Conservation (phyloP, 306 rosid species). For the Ziziphus jujuba region DNA sequence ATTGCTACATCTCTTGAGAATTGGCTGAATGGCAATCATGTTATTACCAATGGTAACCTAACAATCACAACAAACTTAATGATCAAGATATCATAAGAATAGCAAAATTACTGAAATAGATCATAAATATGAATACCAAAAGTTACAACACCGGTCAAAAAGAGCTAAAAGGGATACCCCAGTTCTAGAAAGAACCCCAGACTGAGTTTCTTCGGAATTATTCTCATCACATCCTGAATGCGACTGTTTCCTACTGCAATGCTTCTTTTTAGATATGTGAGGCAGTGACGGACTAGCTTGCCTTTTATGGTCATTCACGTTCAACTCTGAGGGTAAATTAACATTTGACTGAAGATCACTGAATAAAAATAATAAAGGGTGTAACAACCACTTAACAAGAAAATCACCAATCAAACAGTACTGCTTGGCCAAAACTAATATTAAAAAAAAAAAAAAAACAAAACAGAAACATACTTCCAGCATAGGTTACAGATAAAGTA, state of each 20-base stretch:
- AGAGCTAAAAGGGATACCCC: conserved; percentile 32
- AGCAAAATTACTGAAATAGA: conserved; percentile 10
- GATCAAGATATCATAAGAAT: conserved; percentile 15
- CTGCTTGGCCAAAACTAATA: not conserved
- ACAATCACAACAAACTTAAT: conserved; percentile 23
- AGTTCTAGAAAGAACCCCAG: conserved; percentile 36
- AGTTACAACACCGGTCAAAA: conserved; percentile 23
- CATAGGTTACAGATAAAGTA: not conserved
- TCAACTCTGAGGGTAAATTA: conserved; percentile 39
- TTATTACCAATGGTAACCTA: conserved; percentile 47
- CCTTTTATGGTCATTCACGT: conserved; percentile 48
- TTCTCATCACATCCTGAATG: conserved; percentile 29
- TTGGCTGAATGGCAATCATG: conserved; percentile 34
- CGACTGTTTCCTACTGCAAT: conserved; percentile 28
- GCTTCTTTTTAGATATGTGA: conserved; percentile 41
- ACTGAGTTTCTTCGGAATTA: conserved; percentile 32
- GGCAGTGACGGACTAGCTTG: conserved; percentile 30
- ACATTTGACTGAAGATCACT: conserved; percentile 45
- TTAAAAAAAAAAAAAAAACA: not conserved
- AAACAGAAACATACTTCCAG: not conserved
- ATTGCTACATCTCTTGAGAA: conserved; percentile 62
- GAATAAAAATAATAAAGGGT: conserved; percentile 7
- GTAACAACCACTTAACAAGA: not conserved
- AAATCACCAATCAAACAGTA: not conserved
- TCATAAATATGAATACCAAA: not conserved